Conservation (phyloP, 2,329 filamentous ascomycete genomes). For the Pseudogymnoascus sp. region DNA sequence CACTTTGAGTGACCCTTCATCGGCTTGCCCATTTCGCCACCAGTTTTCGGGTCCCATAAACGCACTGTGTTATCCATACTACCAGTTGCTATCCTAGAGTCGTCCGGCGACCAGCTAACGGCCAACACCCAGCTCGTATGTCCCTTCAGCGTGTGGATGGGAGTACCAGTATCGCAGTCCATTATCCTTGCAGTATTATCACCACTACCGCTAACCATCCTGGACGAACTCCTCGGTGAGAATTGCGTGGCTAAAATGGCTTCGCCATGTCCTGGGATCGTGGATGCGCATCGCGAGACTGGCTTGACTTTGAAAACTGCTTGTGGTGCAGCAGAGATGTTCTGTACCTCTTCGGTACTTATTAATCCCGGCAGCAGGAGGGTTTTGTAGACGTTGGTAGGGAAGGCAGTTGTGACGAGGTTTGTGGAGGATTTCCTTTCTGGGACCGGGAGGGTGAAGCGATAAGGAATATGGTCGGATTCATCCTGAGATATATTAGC, state of each 20-base stretch:
- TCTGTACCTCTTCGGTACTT: slow-evolving; percentile 34
- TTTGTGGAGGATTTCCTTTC: slow-evolving; percentile 30
- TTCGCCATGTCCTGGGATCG: slow-evolving; percentile 85
- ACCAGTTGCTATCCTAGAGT: slow-evolving; percentile 73
- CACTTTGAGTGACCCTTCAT: slow-evolving; percentile 85
- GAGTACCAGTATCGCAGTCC: slow-evolving; percentile 92
- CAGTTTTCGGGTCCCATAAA: slow-evolving; percentile 80
- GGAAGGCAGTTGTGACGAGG: slow-evolving; percentile 36
- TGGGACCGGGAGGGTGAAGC: slow-evolving; percentile 51
- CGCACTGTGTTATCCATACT: slow-evolving; percentile 91
- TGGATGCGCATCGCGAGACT: slow-evolving; percentile 81
- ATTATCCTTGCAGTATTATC: slow-evolving; percentile 89
- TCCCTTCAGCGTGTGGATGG: slow-evolving; percentile 75
- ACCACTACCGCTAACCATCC: slow-evolving; percentile 81
- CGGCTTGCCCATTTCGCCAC: slow-evolving; percentile 60
- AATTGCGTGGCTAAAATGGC: slow-evolving; percentile 84
- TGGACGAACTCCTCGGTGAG: slow-evolving; percentile 68
- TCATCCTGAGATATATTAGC: slow-evolving; percentile 39
- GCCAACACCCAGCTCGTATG: slow-evolving; percentile 87
- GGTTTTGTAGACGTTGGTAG: slow-evolving; percentile 40
- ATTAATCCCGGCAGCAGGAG: slow-evolving; percentile 35
- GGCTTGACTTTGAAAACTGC: slow-evolving; percentile 90
- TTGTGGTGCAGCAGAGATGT: slow-evolving; percentile 65
- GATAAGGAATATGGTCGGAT: slow-evolving; percentile 58
- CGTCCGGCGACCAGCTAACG: slow-evolving; percentile 82